A percentile compares a stretch with the other conserved stretches of the same genome.
These are phyloP conservation scores for Cunninghamia lanceolata DNA, from an alignment of 75 land plant genomes.

Conservation along the genomic window DNA sequence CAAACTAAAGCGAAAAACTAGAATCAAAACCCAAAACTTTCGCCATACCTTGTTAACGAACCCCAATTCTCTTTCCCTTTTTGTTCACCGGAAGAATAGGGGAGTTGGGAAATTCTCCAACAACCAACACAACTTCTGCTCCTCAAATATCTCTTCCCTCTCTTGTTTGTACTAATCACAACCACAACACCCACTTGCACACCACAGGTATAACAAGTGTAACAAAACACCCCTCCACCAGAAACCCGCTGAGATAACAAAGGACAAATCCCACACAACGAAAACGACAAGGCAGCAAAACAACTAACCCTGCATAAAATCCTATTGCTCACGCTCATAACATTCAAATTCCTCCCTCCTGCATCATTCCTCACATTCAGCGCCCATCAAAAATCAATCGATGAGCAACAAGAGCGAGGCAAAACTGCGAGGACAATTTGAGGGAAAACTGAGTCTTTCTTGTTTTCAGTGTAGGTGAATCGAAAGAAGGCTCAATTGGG, in stretches of 20 bases:
- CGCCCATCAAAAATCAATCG: not conserved
- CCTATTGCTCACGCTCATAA: not conserved
- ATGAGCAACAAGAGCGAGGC: not conserved
- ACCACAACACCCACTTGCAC: not conserved
- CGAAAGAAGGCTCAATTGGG: not conserved
- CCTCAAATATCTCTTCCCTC: not conserved
- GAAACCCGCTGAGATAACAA: not conserved
- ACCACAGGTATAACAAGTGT: not conserved
- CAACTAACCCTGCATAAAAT: not conserved
- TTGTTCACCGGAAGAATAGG: not conserved
- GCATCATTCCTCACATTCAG: not conserved
- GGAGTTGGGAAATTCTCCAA: not conserved
- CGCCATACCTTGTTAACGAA: not conserved
- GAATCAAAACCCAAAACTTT: not conserved
- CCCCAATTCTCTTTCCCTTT: not conserved
- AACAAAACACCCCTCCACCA: not conserved
- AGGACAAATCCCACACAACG: not conserved
- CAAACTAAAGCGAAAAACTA: not conserved
- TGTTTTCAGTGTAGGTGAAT: not conserved
- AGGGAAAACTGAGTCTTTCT: not conserved
- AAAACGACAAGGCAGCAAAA: not conserved
- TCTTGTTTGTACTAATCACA: not conserved
- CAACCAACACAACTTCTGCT: not conserved
- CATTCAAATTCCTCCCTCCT: not conserved
- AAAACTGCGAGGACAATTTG: not conserved